Evolutionary conservation across 345 rosid genomes (phyloP), one percentile per base, ranked within the genome.

Genomic region (Hevea brasiliensis): DNA sequence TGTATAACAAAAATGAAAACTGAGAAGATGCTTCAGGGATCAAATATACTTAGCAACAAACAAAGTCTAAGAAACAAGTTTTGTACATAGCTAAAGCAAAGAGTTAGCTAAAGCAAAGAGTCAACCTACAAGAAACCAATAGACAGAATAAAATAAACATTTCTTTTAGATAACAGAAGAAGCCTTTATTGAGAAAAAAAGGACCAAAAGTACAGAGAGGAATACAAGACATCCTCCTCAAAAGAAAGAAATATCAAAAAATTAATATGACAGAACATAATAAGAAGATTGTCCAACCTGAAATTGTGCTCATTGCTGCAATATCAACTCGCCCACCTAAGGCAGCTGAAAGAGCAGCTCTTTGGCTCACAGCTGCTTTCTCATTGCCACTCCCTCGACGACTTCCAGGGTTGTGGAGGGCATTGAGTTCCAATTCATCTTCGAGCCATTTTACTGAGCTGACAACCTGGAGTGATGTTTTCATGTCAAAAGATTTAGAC

Each of bases 391-490:
- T 93, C 61, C 91, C 99, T 68, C 84, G 84, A 81, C 97, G 96
- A 76, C 98, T 96, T 61, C 92, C 90, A 75, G 98, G 98, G 75
- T 90, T 91, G 79, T 91, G 97, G 74, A 93, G 97, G 59, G 99
- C 97, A 72, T 93, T 93, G 54, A 96, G 92, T 84, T 96, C 99
- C 82, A 96, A 76, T 84, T 96, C 98, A 81, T 96, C 99, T 88
- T 93, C 99, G 75, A 96, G 98, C 99, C 99, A 96, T 80, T 96
- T 96, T 53, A 96, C 97, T 23, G 98, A 91, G 84, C 98, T 93
- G 73, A 93, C 98, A 72, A 95, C 98, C 99, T 95, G 77, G 57
- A 73, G 71, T 51, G 54, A 79, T n/a, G 50, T 44, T 59, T 64
- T 61, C 72, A 70, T 55, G 50, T 53, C 69, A 26, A 58, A 73